Conservation (phyloP, 495 filamentous ascomycete genomes). For the Penicillium daleae region DNA sequence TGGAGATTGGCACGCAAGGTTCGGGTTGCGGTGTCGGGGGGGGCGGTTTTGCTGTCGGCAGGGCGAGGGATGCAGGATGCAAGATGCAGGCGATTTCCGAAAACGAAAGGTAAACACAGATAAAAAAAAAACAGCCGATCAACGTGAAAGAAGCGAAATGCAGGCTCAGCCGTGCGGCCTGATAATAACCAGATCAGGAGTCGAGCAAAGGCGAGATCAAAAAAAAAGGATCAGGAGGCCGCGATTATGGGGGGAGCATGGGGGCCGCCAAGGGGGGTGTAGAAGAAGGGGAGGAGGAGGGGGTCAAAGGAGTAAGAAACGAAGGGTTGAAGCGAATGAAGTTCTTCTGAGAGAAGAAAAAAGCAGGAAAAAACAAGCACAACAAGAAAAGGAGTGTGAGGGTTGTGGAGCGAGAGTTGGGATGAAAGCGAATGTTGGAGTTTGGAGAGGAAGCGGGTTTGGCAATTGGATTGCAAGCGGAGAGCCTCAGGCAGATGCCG, state of each 20-base stretch:
- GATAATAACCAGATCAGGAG: conserved; percentile 39
- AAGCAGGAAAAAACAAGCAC: conserved; percentile 23
- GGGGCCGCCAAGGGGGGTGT: conserved; percentile 26
- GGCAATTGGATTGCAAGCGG: conserved; percentile 23
- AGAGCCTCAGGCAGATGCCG: conserved; percentile 33
- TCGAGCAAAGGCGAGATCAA: conserved; percentile 19
- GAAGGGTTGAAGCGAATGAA: conserved; percentile 30
- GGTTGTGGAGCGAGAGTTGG: conserved; percentile 10
- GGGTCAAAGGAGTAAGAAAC: conserved; percentile 18
- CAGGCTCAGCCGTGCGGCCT: conserved; percentile 35
- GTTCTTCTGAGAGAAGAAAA: conserved; percentile 16
- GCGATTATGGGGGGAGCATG: conserved; percentile 23
- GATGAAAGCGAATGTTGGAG: conserved; percentile 16
- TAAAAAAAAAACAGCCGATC: conserved; percentile 18
- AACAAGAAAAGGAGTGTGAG: conserved; percentile 16
- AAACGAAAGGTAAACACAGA: conserved; percentile 21
- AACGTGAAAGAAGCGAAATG: conserved; percentile 29
- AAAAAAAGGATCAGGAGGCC: conserved; percentile 30
- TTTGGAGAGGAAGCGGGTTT: conserved; percentile 7
- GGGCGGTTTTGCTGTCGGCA: neutral
- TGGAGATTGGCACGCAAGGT: conserved; percentile 27
- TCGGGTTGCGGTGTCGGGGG: conserved; percentile 11
- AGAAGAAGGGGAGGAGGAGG: conserved; percentile 29
- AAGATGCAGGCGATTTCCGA: conserved; percentile 4
- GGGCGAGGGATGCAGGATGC: conserved; percentile 15